Base-by-base conservation (phyloP, 2,329 filamentous ascomycete species). In the Colletotrichum eleusines region DNA sequence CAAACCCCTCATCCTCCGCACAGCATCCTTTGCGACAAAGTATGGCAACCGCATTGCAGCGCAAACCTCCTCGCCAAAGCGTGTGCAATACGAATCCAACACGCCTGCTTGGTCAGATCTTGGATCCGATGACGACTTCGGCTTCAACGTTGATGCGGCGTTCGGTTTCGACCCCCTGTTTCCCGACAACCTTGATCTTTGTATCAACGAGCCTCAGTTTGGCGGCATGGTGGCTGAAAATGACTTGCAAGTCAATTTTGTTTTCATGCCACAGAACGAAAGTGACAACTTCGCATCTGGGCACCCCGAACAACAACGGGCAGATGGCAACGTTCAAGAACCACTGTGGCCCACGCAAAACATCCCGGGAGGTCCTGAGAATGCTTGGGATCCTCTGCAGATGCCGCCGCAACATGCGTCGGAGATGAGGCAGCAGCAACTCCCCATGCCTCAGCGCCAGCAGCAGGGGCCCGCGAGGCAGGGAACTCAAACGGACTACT, bases 221-320 rank as follows among this genome's bases (percentile, higher is more conserved):
- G 46, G n/a, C 23, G 46, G 16, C 20, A 54, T 68, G 64, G 40
- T 59, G 31, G 26, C 46, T n/a, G 58, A 71, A 1, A 46, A 40
- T 20, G 64, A 71, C 44, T 33, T 71, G 38, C 64, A 71, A 40
- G 65, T 71, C 68, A 71, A 71, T 35, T 71, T 71, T 26, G 65
- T 71, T 18, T 71, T 63, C 23, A 53, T 68, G 64, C 68, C 51
- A 31, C 68, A 63, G 23, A 58, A 68, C 5, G 68, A 63, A 12
- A 33, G 46, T 23, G 59, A 60, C 8, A 53, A 54, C 31, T 71
- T 63, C 14, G 53, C 50, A 5, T 28, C 44, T 53, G 51, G 42
- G 23, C 68, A 68, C 20, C 50, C 44, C n/a, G 68, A 71, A 46
- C 64, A 63, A 28, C 58, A 71, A 50, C 65, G 68, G 18, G 20